phyloP scores from a whole-genome alignment of 1,284 basidiomycete species.

The Ceraceosorus guamensis region DNA sequence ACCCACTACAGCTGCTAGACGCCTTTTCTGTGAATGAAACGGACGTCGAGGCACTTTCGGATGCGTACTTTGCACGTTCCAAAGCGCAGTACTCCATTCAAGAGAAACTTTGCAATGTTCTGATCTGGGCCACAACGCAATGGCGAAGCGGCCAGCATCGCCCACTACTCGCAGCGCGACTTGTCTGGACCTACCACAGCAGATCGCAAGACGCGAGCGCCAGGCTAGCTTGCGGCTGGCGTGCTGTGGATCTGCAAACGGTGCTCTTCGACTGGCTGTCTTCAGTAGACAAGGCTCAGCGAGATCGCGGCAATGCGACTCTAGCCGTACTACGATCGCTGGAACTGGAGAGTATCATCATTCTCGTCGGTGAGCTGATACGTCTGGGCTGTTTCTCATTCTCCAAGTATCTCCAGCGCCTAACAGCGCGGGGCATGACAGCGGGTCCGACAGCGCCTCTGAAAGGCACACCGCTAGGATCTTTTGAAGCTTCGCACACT shows the following conservation, averaged over 20 bases:
- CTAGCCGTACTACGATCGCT: neutral
- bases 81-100: slow-evolving; percentile 49
- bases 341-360: slow-evolving; percentile 56
- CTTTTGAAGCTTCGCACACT: too few species aligned
- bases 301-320: neutral
- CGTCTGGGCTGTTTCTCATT: slow-evolving; percentile 72
- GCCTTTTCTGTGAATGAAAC: neutral
- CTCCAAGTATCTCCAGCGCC: slow-evolving; percentile 70
- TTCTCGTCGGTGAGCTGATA: slow-evolving; percentile 72
- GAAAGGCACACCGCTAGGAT: too few species aligned
- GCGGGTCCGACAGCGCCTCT: neutral
- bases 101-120: slow-evolving; percentile 56
- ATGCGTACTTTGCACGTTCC: slow-evolving; percentile 54
- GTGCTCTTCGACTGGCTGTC: slow-evolving; percentile 73
- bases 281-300: slow-evolving; percentile 20
- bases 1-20: neutral
- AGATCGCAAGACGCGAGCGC: neutral
- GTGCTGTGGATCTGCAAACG: slow-evolving; percentile 45
- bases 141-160: slow-evolving; percentile 48
- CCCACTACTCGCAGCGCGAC: slow-evolving; percentile 62
- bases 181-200: neutral
- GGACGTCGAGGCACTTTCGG: neutral
- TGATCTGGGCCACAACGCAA: slow-evolving; percentile 7
- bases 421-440: slow-evolving; percentile 65
- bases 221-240: too few species aligned